Evolutionary conservation across 768 basidiomycete genomes (phyloP), one percentile per base, ranked within the genome.

Genomic region (Hemileccinum rubropunctum): DNA sequence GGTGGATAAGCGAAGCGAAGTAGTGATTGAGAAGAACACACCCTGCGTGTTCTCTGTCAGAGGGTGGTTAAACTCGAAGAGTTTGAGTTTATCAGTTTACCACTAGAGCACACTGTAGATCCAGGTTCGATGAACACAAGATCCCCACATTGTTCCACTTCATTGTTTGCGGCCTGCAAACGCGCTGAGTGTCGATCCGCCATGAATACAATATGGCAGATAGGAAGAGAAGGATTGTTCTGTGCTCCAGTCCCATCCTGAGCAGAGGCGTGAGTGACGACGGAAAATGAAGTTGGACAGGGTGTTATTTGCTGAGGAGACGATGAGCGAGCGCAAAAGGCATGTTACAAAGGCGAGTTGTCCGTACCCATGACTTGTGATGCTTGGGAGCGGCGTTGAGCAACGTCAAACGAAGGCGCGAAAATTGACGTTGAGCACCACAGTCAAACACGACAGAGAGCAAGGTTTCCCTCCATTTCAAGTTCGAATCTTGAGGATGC

Each of bases 341-440:
- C 13, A 21, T 8, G 2, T 6, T 23, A 2, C 12, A 28, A 45
- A 36, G 9, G 32, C n/a, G n/a, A n/a, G n/a, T n/a, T n/a, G n/a
- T n/a, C n/a, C 52, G 15, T 42, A 47, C 53, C 51, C 45, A 47
- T 20, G 18, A 10, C 6, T 34, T 3, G 26, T 6, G 9, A n/a
- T 30, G 21, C 13, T n/a, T 2, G 3, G 33, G 2, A 28, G 35
- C 15, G 32, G 20, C 20, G 3, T 35, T 18, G 52, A 45, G n/a
- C 44, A 56, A n/a, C 17, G 44, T 50, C 3, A 56, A 30, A 17
- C 36, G 40, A 6, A 50, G 33, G 26, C 42, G 23, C 14, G 53
- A 47, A 42, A 55, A 50, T 18, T 28, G 55, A 13, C 17, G 23
- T 28, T 51, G 55, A 27, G 53, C 18, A 0, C 28, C 37, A 11